Evolutionary conservation across 225 moss, liverwort and hornwort genomes (phyloP).

Genomic region (Antitrichia curtipendula): DNA sequence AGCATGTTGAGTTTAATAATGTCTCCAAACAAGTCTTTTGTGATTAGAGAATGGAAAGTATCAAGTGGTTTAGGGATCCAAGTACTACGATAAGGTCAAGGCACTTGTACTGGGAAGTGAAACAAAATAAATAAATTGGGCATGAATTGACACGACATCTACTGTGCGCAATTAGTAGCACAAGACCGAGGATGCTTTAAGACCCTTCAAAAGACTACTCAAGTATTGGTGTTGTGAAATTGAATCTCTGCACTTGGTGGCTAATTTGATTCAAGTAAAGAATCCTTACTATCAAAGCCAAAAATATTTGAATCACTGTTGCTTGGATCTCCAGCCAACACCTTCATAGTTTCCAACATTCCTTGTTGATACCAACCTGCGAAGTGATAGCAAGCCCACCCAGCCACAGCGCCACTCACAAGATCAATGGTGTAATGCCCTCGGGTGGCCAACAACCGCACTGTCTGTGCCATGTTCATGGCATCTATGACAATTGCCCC

Average conservation of each 20-base stretch:
- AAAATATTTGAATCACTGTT: background rate
- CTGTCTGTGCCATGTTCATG: conserved; percentile 21
- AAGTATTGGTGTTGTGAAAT: too few species aligned
- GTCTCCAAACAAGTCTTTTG: too few species aligned
- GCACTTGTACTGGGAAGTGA: rapidly evolving
- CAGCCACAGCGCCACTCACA: conserved; percentile 3
- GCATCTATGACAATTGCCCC: background rate
- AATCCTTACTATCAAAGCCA: background rate
- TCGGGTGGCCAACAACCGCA: conserved; percentile 23
- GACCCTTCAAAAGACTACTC: background rate
- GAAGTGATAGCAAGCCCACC: conserved; percentile 26
- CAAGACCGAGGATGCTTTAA: too few species aligned
- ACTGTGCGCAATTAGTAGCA: too few species aligned
- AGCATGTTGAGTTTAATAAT: too few species aligned
- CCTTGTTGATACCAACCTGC: conserved; percentile 25
- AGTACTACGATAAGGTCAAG: too few species aligned
- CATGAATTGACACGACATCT: too few species aligned
- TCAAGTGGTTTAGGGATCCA: too few species aligned
- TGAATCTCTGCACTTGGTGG: rapidly evolving
- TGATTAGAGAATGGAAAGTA: too few species aligned
- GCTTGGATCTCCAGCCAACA: background rate
- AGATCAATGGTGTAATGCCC: conserved; percentile 55
- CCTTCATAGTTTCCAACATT: background rate
- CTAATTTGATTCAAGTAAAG: background rate
- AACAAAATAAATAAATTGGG: too few species aligned